Conservation (phyloP, 1,284 basidiomycete genomes). For the Moniliella sp. region DNA sequence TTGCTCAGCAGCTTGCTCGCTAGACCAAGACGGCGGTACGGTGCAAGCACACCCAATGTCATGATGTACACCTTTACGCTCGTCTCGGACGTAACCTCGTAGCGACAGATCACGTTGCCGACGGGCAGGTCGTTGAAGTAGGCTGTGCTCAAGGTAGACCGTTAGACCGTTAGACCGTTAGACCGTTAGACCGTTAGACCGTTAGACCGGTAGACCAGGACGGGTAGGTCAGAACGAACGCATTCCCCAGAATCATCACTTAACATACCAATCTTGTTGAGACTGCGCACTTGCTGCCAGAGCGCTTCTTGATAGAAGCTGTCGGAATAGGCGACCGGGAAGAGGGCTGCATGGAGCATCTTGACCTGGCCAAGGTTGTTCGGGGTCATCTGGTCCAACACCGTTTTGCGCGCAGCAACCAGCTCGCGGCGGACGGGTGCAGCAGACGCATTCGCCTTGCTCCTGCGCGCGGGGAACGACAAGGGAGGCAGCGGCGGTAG, state of each 20-base stretch:
- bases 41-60: constrained; percentile 35
- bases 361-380: constrained; percentile 31
- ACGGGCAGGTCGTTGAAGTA: constrained; percentile 36
- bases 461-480: no score
- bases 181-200: no score
- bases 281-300: constrained; percentile 12
- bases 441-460: no score
- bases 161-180: no score
- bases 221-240: no score
- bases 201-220: no score
- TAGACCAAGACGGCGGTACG: constrained; percentile 35
- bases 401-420: no score
- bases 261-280: no score
- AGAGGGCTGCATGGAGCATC: constrained; percentile 25
- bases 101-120: constrained; percentile 30
- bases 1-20: constrained; percentile 29
- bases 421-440: no score
- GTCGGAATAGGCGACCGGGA: constrained; percentile 25
- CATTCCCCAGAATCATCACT: no score
- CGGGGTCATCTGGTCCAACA: no score
- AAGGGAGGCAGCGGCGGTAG: no score
- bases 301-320: constrained; percentile 27
- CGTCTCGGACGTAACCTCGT: constrained; percentile 27
- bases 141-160: constrained; percentile 7
- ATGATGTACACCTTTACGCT: constrained; percentile 33